Base-by-base conservation (phyloP, 2,329 filamentous ascomycete genomes). In the Verticillium tricorpus region DNA sequence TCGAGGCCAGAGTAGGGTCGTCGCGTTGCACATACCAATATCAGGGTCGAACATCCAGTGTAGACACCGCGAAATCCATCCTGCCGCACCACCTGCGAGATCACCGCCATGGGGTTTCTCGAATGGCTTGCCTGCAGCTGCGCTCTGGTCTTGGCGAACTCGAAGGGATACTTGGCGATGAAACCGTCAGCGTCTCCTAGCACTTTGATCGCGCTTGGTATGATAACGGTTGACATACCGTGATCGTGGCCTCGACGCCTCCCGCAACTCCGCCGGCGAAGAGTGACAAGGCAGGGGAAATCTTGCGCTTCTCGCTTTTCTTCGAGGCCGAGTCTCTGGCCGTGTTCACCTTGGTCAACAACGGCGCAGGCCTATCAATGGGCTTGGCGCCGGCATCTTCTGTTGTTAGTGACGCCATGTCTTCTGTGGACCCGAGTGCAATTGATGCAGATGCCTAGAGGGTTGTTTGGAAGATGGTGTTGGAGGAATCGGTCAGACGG, bases 131-230 rank as follows among this genome's bases (percentile, higher is more conserved):
- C 59, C 8, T 72, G 76, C n/a, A 88, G 75, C 65, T 89, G 85
- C 3, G 85, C 80, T 60, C 85, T 77, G 0, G 87, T 89, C 72
- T 90, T 90, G 60, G 86, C 85, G 67, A 88, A 90, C 69, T 89
- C 87, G 67, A 89, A 84, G 0, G 87, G 87, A 70, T 89, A 89
- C 76, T 81, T n/a, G 15, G 39, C 34, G 34, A 3, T 14, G 62
- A n/a, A 62, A n/a, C 7, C 35, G 25, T 35, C 39, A 45, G 39
- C n/a, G n/a, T n/a, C 17, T 45, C 39, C 17, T n/a, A 7, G 14
- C 7, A 32, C 22, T 11, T 17, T 17, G 5, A 3, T 8, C 12
- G 19, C 6, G 22, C 15, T 32, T 9, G 25, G 14, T 6, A 17
- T 35, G 25, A 28, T 2, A 25, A 37, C 19, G 17, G 25, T 31